Evolutionary conservation across 352 stramenopile species (phyloP).

Genomic region (Pythium periplocum): DNA sequence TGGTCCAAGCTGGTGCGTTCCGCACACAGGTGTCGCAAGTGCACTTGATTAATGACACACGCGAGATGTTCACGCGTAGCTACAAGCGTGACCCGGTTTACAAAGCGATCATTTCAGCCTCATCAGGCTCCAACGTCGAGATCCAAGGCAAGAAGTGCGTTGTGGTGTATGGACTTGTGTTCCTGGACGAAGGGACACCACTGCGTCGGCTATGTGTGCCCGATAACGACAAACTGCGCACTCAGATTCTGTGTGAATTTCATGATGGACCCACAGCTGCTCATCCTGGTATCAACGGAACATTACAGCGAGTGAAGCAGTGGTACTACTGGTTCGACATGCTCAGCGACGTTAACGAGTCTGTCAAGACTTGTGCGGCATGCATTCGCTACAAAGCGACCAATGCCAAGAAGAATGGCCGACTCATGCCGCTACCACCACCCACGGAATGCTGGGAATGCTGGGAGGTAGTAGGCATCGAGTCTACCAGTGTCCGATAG

Average conservation of each 20-base stretch:
- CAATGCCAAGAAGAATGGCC: neutral
- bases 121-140: no score
- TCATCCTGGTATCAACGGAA: neutral
- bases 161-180: neutral
- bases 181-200: neutral
- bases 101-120: neutral
- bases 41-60: neutral
- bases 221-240: neutral
- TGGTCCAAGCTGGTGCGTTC: neutral
- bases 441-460: neutral
- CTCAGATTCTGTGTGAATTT: neutral
- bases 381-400: neutral
- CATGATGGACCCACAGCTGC: neutral
- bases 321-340: neutral
- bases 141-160: neutral
- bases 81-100: neutral
- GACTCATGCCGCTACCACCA: neutral
- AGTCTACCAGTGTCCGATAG: conserved; percentile 1
- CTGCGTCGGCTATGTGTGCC: neutral
- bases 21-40: neutral
- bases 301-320: neutral
- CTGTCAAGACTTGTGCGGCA: neutral
- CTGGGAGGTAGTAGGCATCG: neutral
- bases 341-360: neutral
- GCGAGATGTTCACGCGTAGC: neutral